Conservation (phyloP, 2,329 filamentous ascomycete genomes). For the Aspergillus ibericus region DNA sequence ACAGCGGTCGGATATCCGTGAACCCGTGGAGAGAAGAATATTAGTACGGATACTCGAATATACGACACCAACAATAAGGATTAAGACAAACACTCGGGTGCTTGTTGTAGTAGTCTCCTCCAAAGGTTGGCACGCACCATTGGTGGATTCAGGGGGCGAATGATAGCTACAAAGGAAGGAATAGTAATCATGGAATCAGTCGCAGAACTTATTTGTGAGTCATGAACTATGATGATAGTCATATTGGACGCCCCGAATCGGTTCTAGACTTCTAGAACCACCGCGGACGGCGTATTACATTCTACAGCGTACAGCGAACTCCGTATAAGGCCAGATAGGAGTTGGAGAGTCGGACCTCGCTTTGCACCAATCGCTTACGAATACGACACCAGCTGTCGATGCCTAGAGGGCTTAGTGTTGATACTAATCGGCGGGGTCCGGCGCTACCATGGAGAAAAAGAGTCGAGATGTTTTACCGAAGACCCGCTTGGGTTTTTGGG, state of each 20-base stretch:
- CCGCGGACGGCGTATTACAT: background rate
- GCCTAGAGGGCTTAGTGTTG: background rate
- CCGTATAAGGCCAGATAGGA: background rate
- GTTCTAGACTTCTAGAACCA: background rate
- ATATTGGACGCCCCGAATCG: background rate
- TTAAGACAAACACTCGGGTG: background rate
- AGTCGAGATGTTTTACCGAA: background rate
- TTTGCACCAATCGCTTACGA: background rate
- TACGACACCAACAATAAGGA: background rate
- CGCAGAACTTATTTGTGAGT: background rate
- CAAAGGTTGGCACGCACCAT: background rate
- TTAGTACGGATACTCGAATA: background rate
- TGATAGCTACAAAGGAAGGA: background rate
- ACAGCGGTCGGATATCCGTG: no score
- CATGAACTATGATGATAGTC: background rate
- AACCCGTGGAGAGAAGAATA: background rate
- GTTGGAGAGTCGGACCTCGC: background rate
- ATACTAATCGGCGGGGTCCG: background rate
- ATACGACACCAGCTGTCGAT: background rate
- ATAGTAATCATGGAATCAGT: background rate
- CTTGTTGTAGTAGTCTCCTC: no score
- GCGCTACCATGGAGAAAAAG: background rate
- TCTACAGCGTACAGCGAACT: background rate
- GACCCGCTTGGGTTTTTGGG: conserved; percentile 1
- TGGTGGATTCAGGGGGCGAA: background rate